These are phyloP conservation scores for Heliosperma pusillum DNA, from an alignment of 148 eudicot species.

Conservation along the genomic window DNA sequence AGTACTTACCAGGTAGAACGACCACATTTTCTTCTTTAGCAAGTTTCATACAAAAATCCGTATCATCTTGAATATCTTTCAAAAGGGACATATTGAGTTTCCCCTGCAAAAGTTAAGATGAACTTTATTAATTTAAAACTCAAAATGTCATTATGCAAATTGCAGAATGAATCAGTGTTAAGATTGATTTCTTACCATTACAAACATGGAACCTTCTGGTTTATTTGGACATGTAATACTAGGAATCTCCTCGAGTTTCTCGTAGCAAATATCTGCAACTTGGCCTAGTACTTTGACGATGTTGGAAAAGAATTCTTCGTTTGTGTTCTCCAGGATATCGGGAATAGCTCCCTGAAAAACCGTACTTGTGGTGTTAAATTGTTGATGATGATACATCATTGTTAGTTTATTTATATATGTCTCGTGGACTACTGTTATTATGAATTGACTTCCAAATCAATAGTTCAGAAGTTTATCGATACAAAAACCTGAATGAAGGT, in stretches of 20 bases:
- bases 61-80: slow-evolving; percentile 50
- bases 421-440: too few relatives aligned
- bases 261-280: slow-evolving; percentile 41
- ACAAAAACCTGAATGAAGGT: slow-evolving; percentile 61
- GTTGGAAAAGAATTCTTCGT: slow-evolving; percentile 45
- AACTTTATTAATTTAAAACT: not conserved
- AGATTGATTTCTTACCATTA: slow-evolving; percentile 34
- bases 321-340: slow-evolving; percentile 41
- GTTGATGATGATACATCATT: too few relatives aligned
- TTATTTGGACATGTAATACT: slow-evolving; percentile 52
- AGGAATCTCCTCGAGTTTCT: slow-evolving; percentile 44
- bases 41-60: slow-evolving; percentile 61
- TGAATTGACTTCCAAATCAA: too few relatives aligned
- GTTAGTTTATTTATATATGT: too few relatives aligned
- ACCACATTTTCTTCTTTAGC: slow-evolving; percentile 54
- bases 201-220: slow-evolving; percentile 62
- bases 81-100: slow-evolving; percentile 46
- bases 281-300: slow-evolving; percentile 28
- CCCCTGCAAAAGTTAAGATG: slow-evolving; percentile 35
- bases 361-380: too few relatives aligned
- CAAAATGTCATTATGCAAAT: not conserved
- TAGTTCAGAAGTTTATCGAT: too few relatives aligned
- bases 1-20: slow-evolving; percentile 43
- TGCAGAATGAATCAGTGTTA: not conserved
- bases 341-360: slow-evolving; percentile 45